A percentile compares a stretch with the other conserved stretches of the same genome.
Evolutionary conservation across 768 basidiomycete genomes (phyloP).

Genomic region (Kwoniella europaea): DNA sequence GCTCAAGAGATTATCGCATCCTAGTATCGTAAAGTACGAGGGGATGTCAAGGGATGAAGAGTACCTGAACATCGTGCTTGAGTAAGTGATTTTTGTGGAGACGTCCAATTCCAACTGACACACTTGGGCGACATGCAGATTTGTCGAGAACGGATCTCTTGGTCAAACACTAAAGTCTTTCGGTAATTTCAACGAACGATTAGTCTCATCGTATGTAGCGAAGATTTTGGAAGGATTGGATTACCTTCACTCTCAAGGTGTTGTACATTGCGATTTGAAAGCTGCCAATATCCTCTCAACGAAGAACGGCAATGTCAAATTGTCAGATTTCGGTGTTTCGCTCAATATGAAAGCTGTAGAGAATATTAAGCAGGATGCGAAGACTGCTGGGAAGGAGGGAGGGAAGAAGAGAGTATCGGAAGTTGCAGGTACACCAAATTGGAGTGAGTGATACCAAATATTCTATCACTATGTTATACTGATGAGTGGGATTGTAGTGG

Average conservation of each 20-base stretch:
- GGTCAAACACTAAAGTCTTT: slow-evolving; percentile 91
- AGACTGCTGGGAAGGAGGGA: slow-evolving; percentile 27
- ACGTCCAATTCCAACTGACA: neutral
- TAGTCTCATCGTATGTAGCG: slow-evolving; percentile 90
- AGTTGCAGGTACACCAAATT: slow-evolving; percentile 84
- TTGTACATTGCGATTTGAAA: slow-evolving; percentile 95
- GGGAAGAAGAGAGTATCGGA: slow-evolving; percentile 61
- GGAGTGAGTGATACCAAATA: slow-evolving; percentile 65
- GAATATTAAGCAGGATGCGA: slow-evolving; percentile 68
- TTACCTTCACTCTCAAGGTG: slow-evolving; percentile 78
- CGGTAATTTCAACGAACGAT: slow-evolving; percentile 86
- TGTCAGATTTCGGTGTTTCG: slow-evolving; percentile 97
- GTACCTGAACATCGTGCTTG: slow-evolving; percentile 87
- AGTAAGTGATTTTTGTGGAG: slow-evolving; percentile 66
- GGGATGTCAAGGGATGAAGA: slow-evolving; percentile 90
- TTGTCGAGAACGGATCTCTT: slow-evolving; percentile 93
- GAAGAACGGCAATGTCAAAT: slow-evolving; percentile 95
- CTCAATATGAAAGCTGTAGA: slow-evolving; percentile 88
- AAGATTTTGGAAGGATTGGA: slow-evolving; percentile 95
- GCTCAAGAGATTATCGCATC: slow-evolving; percentile 86
- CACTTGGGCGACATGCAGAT: slow-evolving; percentile 62
- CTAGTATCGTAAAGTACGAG: slow-evolving; percentile 96
- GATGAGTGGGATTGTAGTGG: slow-evolving; percentile 63
- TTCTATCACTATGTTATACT: neutral
- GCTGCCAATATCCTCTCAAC: slow-evolving; percentile 99